A percentile compares a stretch with the other conserved stretches of the same genome.
Conservation (phyloP, 768 basidiomycete species). For the Macrolepiota dolichaula region DNA sequence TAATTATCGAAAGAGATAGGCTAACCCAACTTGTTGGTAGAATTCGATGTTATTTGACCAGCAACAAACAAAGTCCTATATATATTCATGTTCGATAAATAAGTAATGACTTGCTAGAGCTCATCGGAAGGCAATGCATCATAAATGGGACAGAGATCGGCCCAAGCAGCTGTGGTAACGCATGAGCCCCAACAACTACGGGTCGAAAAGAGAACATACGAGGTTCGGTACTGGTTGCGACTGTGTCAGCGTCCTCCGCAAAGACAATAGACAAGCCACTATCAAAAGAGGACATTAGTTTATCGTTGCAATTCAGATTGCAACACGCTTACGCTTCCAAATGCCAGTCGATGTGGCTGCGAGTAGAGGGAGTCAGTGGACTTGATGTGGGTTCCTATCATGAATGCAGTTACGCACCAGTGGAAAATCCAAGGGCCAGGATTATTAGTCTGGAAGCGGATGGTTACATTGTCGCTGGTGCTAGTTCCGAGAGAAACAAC, state of each 20-base stretch:
- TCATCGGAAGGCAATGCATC: constrained; percentile 9
- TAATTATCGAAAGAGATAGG: too few relatives aligned
- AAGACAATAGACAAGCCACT: constrained; percentile 33
- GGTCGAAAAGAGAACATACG: neutral
- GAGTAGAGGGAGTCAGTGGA: neutral
- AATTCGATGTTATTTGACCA: neutral
- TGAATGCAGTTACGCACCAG: constrained; percentile 27
- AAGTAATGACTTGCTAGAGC: neutral
- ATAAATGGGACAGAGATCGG: constrained; percentile 22
- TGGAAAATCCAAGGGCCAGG: constrained; percentile 37
- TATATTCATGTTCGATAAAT: neutral
- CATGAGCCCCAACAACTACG: neutral
- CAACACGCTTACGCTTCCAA: constrained; percentile 21
- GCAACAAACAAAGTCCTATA: neutral
- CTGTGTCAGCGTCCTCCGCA: constrained; percentile 23
- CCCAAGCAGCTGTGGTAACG: constrained; percentile 20
- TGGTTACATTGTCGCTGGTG: constrained; percentile 30
- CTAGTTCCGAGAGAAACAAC: constrained; percentile 26
- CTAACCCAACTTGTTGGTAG: neutral
- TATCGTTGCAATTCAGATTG: neutral
- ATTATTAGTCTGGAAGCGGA: constrained; percentile 61
- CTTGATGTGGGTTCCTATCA: neutral
- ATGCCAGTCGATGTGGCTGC: constrained; percentile 31
- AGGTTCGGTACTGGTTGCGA: neutral
- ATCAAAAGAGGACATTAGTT: neutral